phyloP scores from a whole-genome alignment of 257 asterid species.

The Salvia miltiorrhiza region DNA sequence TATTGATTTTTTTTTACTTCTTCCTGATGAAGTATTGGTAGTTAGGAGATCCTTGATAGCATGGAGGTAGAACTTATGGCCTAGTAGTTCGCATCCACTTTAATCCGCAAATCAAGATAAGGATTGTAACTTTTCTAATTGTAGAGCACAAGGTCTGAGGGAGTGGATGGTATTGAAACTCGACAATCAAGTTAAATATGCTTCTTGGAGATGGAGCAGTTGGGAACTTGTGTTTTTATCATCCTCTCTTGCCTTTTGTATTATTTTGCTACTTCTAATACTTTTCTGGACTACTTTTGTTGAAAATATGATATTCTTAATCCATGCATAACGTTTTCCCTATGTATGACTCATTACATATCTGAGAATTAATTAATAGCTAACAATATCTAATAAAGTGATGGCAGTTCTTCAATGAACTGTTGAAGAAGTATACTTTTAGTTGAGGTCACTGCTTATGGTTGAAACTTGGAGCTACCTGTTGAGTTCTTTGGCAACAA shows the following conservation, averaged over 20 bases:
- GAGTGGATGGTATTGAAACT: background rate
- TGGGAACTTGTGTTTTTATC: background rate
- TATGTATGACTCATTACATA: background rate
- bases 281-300: background rate
- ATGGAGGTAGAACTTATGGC: slow-evolving; percentile 4
- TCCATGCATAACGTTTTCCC: background rate
- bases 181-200: background rate
- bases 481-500: slow-evolving; percentile 1
- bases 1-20: background rate
- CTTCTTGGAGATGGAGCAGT: slow-evolving; percentile 4
- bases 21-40: background rate
- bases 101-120: slow-evolving; percentile 2
- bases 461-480: background rate
- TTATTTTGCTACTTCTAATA: background rate
- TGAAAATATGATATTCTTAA: slow-evolving; percentile 5
- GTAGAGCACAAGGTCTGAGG: slow-evolving; percentile 5
- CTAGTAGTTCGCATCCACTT: background rate
- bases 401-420: background rate
- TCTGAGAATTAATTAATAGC: slow-evolving; percentile 1
- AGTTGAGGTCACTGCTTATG: background rate
- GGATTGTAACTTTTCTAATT: background rate
- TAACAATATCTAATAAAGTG: background rate
- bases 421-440: slow-evolving; percentile 8
- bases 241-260: background rate
- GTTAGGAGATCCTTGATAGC: slow-evolving; percentile 6